Conservation (phyloP, 2,329 filamentous ascomycete species). For the Talaromyces islandicus region DNA sequence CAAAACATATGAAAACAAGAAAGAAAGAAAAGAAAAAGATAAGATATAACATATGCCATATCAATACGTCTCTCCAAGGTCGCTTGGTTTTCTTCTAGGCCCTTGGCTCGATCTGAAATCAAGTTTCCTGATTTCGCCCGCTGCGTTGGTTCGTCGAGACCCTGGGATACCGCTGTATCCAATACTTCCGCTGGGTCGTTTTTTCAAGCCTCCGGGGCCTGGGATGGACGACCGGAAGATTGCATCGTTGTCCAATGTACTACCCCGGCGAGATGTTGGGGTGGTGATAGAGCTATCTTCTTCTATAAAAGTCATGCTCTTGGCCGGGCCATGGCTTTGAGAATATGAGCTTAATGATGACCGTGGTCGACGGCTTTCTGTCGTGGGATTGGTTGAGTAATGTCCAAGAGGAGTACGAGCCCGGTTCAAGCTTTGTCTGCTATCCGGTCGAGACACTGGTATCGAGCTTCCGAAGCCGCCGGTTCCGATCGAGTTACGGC, state of each 20-base stretch:
- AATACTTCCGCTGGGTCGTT: constrained; percentile 45
- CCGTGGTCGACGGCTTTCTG: constrained; percentile 55
- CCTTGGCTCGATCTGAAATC: constrained; percentile 43
- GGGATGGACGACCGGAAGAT: constrained; percentile 43
- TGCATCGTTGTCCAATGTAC: constrained; percentile 32
- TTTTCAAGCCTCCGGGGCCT: constrained; percentile 42
- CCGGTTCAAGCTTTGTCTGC: constrained; percentile 57
- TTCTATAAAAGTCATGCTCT: constrained; percentile 53
- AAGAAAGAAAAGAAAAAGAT: constrained; percentile 8
- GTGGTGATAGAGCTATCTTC: constrained; percentile 34
- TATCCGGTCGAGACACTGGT: constrained; percentile 53
- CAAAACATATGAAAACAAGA: constrained; percentile 5
- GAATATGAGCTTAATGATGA: constrained; percentile 61
- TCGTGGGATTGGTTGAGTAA: constrained; percentile 43
- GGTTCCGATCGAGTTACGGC: constrained; percentile 35
- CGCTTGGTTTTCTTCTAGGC: constrained; percentile 46
- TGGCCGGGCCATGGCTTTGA: constrained; percentile 52
- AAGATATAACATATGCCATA: constrained; percentile 2
- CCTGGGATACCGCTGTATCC: constrained; percentile 24
- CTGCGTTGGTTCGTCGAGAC: constrained; percentile 34
- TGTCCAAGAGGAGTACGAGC: constrained; percentile 59
- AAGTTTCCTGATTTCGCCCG: constrained; percentile 28
- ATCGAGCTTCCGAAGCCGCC: constrained; percentile 30
- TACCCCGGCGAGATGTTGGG: constrained; percentile 31
- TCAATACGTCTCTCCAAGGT: constrained; percentile 55